phyloP scores from a whole-genome alignment of 257 asterid genomes.

The Ajuga chamaepitys region DNA sequence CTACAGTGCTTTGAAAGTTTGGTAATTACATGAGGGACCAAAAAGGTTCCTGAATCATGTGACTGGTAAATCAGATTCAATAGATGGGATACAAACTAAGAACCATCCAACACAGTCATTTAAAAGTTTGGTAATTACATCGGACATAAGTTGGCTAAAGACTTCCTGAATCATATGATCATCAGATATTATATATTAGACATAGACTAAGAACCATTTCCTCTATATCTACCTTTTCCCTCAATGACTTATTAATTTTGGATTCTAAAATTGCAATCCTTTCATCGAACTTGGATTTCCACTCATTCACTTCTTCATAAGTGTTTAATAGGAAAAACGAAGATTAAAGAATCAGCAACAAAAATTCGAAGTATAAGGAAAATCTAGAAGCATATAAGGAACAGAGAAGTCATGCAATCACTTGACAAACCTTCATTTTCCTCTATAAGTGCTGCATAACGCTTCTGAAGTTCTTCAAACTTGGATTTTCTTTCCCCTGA shows the following conservation, averaged over 20 bases:
- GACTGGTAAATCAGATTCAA: no score
- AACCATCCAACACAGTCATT: no score
- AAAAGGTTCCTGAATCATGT: no score
- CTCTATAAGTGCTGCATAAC: constrained; percentile 55
- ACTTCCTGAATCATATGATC: no score
- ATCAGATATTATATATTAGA: no score
- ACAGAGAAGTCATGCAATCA: background rate
- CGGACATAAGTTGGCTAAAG: no score
- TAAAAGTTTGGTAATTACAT: no score
- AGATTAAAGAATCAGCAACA: constrained; percentile 2
- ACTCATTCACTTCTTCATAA: constrained; percentile 86
- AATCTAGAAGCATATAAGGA: constrained; percentile 4
- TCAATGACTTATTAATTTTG: constrained; percentile 48
- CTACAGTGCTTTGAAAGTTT: no score
- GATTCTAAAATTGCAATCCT: constrained; percentile 52
- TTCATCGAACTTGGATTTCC: constrained; percentile 87
- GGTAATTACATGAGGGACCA: background rate
- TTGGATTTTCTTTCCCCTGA: constrained; percentile 88
- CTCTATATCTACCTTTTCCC: constrained; percentile 64
- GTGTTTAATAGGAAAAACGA: constrained; percentile 45
- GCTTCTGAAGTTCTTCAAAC: constrained; percentile 58
- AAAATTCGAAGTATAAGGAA: background rate
- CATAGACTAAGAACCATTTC: no score
- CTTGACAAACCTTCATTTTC: constrained; percentile 66
- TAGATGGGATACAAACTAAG: no score